Base-by-base conservation (phyloP, 2,329 filamentous ascomycete genomes). In the Penicillium sp. region DNA sequence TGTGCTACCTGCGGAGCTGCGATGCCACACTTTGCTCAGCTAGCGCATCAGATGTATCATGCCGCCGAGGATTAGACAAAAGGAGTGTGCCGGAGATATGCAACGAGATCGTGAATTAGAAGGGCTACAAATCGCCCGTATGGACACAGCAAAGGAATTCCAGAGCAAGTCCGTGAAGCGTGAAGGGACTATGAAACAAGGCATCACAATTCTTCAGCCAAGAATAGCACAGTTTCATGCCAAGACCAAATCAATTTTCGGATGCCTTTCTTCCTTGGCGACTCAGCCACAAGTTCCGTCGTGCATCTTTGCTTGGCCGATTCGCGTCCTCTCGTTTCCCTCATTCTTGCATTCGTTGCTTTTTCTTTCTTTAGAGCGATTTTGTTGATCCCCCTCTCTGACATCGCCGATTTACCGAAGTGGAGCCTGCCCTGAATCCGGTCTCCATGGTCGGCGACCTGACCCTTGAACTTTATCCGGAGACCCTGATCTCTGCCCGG, bases 21-120 rank as follows among this genome's bases (percentile, higher is more conserved):
- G 24, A 76, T 82, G 58, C 79, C 79, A 5, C 61, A 70, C 41
- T 81, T 81, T 67, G 79, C 79, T 2, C 69, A 75, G 59, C 62
- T 69, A 22, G 79, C 79, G 14, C 79, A 82, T 64, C 67, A 70
- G 46, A 63, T 74, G 33, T 81, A 76, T 56, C 79, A 82, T 65
- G 61, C 61, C 6, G 56, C 63, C 16, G 53, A 57, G 18, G 51
- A 54, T n/a, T 41, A 41, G 13, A n/a, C n/a, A n/a, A n/a, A n/a
- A n/a, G n/a, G n/a, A n/a, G n/a, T n/a, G n/a, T n/a, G n/a, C n/a
- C n/a, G n/a, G n/a, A n/a, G n/a, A n/a, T n/a, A n/a, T n/a, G n/a
- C n/a, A n/a, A n/a, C n/a, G n/a, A n/a, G n/a, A n/a, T n/a, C n/a
- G n/a, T n/a, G n/a, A n/a, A n/a, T n/a, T n/a, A 13, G 14, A 14